These are phyloP conservation scores for Sugiyamaella sp. DNA, from an alignment of 1,139 yeast genomes.

Conservation along the genomic window DNA sequence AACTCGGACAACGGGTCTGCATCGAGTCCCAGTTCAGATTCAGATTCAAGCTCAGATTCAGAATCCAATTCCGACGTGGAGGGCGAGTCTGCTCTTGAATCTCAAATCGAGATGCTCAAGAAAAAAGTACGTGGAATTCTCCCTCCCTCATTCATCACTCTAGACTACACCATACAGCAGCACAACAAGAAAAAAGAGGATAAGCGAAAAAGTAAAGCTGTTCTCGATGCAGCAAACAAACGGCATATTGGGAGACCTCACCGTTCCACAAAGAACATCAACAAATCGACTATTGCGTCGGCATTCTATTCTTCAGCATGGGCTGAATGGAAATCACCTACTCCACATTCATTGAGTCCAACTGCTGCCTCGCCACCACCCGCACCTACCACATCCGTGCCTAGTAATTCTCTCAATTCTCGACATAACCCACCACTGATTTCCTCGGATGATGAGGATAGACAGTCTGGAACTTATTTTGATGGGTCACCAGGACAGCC, in stretches of 20 bases:
- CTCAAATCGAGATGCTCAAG: constrained; percentile 17
- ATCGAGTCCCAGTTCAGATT: constrained; percentile 6
- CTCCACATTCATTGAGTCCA: not conserved
- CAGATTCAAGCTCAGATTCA: constrained; percentile 3
- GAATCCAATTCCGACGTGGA: constrained; percentile 1
- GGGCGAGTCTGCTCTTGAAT: not conserved
- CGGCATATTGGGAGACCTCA: no score
- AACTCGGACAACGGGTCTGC: no score
- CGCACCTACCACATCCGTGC: not conserved
- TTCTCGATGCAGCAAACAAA: no score
- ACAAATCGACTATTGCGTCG: no score
- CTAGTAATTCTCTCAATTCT: not conserved
- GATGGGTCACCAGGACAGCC: not conserved
- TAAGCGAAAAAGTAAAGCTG: not conserved
- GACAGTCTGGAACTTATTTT: not conserved
- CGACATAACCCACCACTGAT: not conserved
- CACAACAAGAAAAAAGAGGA: constrained; percentile 9
- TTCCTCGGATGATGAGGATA: not conserved
- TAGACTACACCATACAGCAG: constrained; percentile 24
- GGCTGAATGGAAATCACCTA: no score
- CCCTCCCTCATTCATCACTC: constrained; percentile 29
- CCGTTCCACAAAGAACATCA: no score
- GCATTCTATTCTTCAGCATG: no score
- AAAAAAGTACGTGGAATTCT: constrained; percentile 26
- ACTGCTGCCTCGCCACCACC: not conserved